Evolutionary conservation across 2,329 filamentous ascomycete species (phyloP).

Genomic region (Myriangium duriaei): DNA sequence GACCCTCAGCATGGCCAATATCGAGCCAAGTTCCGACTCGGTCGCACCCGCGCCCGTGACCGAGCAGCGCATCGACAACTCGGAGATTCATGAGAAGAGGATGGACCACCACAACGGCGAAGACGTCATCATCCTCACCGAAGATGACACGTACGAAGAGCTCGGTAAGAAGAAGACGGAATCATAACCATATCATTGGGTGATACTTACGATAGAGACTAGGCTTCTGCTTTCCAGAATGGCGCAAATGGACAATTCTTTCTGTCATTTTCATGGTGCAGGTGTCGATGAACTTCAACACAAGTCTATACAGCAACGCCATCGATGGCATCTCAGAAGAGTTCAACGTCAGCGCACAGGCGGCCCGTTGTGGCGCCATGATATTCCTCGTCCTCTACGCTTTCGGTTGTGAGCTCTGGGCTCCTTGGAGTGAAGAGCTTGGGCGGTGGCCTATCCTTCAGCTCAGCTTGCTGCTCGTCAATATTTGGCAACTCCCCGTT

Average conservation of each 20-base stretch:
- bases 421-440: conserved; percentile 41
- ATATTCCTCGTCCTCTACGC: conserved; percentile 41
- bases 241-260: conserved; percentile 44
- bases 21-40: too few relatives aligned
- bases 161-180: conserved; percentile 36
- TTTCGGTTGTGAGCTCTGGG: conserved; percentile 41
- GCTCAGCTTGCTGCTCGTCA: conserved; percentile 39
- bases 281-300: conserved; percentile 48
- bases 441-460: conserved; percentile 42
- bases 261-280: conserved; percentile 41
- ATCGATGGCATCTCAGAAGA: conserved; percentile 33
- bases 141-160: conserved; percentile 29
- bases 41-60: too few relatives aligned
- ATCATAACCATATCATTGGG: too few relatives aligned
- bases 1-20: too few relatives aligned
- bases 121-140: conserved; percentile 17
- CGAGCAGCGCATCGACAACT: conserved; percentile 9
- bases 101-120: conserved; percentile 24
- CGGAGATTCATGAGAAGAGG: conserved; percentile 4
- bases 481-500: conserved; percentile 41
- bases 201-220: conserved; percentile 39
- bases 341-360: conserved; percentile 35
- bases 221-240: conserved; percentile 35
- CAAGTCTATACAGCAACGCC: conserved; percentile 43
- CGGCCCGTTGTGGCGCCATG: conserved; percentile 36